Conservation (phyloP, 2,329 filamentous ascomycete species). For the Metarhizium robertsii region DNA sequence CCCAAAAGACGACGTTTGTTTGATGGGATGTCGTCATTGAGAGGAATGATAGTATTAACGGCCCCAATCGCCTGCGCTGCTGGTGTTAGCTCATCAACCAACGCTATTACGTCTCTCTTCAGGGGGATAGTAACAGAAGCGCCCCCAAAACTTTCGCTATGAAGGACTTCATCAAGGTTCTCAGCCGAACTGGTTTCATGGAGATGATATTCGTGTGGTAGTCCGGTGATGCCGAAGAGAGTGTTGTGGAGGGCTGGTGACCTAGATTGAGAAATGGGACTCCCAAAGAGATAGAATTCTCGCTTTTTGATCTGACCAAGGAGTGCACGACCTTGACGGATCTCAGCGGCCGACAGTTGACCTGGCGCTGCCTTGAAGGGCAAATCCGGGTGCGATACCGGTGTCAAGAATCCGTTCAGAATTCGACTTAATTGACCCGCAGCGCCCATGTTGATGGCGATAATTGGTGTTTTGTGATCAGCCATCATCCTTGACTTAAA, state of each 20-base stretch:
- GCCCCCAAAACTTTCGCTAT: conserved; percentile 70
- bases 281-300: conserved; percentile 82
- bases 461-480: conserved; percentile 72
- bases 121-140: conserved; percentile 93
- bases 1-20: conserved; percentile 55
- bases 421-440: conserved; percentile 83
- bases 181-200: conserved; percentile 62
- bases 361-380: conserved; percentile 91
- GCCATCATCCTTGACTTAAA: conserved; percentile 72
- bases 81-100: conserved; percentile 71
- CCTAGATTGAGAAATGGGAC: conserved; percentile 70
- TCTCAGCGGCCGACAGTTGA: conserved; percentile 83
- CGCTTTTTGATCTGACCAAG: conserved; percentile 69
- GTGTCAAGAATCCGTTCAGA: conserved; percentile 86
- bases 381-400: conserved; percentile 81
- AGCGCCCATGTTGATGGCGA: conserved; percentile 91
- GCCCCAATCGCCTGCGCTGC: conserved; percentile 80
- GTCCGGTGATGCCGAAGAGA: conserved; percentile 64
- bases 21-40: conserved; percentile 20
- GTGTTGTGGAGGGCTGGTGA: conserved; percentile 87
- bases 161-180: conserved; percentile 57
- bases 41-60: conserved; percentile 82
- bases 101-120: conserved; percentile 76
- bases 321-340: conserved; percentile 66
- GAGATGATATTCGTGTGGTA: conserved; percentile 74